Base-by-base conservation (phyloP, 169 alveolate genomes). In the Plasmodium relictum region DNA sequence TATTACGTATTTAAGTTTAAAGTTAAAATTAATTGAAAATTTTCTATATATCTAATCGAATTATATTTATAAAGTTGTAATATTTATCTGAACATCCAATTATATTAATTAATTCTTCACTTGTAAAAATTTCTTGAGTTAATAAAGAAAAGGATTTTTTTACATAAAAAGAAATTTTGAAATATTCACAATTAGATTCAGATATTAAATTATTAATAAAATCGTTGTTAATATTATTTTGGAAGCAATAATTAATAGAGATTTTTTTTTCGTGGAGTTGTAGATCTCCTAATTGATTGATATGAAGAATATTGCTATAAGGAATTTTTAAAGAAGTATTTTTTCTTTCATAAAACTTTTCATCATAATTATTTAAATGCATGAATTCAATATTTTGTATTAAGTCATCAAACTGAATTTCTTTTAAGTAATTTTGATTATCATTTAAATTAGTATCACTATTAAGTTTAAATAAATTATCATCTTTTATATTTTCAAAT, bases 321-420 rank as follows among this genome's bases (percentile, higher is more conserved):
- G 73, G 62, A 44, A 63, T 41, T 63, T 74, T 74, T 61, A 18
- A 0, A 6, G 50, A 63, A 0, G 63, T 18, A n/a, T 78, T 78
- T 18, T 65, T 78, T 56, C 89, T 63, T 44, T 78, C 89, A 56
- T 78, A 78, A 78, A 78, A 78, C n/a, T 78, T 78, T 59, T 78
- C 78, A 37, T 78, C 89, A 16, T 78, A 78, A 18, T 78, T 66
- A 78, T 52, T 78, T 58, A 78, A 62, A 65, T 78, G 89, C 89
- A 78, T 78, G 54, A 78, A 78, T 65, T 63, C 74, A 45, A 78
- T 78, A 42, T 78, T 78, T 65, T 78, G 78, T 12, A 78, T 16
- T 26, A 78, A 44, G 48, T 78, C 89, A 37, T 65, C 65, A 44
- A 78, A 78, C 6, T 66, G 74, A n/a, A 78, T 65, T 45, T 65